These are phyloP conservation scores for Trichoderma arundinaceum DNA, from an alignment of 2,329 filamentous ascomycete genomes.

Conservation along the genomic window DNA sequence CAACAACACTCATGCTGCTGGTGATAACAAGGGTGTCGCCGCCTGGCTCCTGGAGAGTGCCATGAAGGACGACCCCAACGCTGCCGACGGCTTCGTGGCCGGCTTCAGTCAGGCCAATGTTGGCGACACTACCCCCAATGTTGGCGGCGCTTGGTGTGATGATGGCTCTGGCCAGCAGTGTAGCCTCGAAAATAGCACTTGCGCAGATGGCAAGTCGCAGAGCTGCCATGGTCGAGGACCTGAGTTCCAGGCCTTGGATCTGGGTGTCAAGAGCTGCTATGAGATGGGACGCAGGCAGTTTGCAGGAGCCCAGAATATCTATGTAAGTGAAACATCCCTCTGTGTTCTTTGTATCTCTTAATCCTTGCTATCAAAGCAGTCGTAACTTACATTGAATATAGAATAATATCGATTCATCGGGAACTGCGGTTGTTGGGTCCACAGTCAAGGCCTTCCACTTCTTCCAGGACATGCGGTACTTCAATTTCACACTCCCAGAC, in stretches of 20 bases:
- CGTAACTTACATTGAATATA: constrained; percentile 45
- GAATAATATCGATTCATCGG: constrained; percentile 54
- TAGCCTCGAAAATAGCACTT: constrained; percentile 82
- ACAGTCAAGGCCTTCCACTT: constrained; percentile 83
- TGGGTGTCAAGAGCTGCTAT: constrained; percentile 74
- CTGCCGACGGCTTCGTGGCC: constrained; percentile 75
- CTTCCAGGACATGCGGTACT: constrained; percentile 81
- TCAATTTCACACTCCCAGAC: constrained; percentile 74
- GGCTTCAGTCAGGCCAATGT: constrained; percentile 93
- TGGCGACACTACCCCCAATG: constrained; percentile 88
- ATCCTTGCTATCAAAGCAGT: background rate
- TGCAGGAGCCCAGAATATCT: constrained; percentile 57
- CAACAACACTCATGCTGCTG: constrained; percentile 89
- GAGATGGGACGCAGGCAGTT: constrained; percentile 79
- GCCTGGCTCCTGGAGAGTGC: constrained; percentile 82
- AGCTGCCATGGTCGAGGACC: constrained; percentile 77
- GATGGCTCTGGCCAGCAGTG: constrained; percentile 76
- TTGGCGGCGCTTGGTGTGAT: constrained; percentile 87
- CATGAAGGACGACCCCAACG: constrained; percentile 58
- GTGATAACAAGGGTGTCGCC: constrained; percentile 97
- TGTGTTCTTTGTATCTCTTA: background rate
- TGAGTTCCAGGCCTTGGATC: constrained; percentile 68
- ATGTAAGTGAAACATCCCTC: constrained; percentile 40
- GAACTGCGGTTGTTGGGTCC: constrained; percentile 63
- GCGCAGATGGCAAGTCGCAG: constrained; percentile 70